Conservation (phyloP, 2,329 filamentous ascomycete genomes). For the Paraconiothyrium sp. region DNA sequence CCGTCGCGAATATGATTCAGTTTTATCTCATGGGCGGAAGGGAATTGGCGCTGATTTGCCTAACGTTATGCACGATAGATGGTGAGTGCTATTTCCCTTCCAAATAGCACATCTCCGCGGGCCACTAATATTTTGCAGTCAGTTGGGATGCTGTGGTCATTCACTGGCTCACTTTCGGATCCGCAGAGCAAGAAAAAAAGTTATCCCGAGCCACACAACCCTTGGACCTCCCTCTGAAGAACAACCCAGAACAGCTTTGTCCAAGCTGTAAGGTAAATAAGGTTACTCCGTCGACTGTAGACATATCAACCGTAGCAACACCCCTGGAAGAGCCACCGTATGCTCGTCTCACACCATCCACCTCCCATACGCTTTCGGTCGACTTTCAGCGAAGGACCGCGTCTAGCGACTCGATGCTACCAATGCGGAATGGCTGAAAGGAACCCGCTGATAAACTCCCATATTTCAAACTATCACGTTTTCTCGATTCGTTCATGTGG, state of each 20-base stretch:
- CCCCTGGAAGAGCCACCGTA: not conserved
- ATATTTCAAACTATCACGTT: too few relatives aligned
- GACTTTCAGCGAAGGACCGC: not conserved
- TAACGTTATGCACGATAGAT: constrained; percentile 51
- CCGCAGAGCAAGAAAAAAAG: constrained; percentile 14
- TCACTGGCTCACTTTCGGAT: constrained; percentile 32
- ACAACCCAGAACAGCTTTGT: not conserved
- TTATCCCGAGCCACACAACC: not conserved
- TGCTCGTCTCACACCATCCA: not conserved
- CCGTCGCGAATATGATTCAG: constrained; percentile 48
- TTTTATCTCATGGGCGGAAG: constrained; percentile 41
- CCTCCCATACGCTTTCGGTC: not conserved
- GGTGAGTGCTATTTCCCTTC: constrained; percentile 33
- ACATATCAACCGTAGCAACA: not conserved
- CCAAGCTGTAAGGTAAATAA: not conserved
- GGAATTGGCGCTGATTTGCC: constrained; percentile 52
- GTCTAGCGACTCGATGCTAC: not conserved
- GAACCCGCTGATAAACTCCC: too few relatives aligned
- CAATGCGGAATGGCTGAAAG: not conserved
- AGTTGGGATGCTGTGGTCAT: constrained; percentile 31
- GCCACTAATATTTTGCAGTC: constrained; percentile 13
- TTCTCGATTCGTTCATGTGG: too few relatives aligned
- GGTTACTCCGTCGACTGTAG: not conserved
- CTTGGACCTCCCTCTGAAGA: not conserved
- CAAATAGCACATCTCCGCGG: not conserved